Conservation (phyloP, 768 basidiomycete genomes). For the Boletus edulis region DNA sequence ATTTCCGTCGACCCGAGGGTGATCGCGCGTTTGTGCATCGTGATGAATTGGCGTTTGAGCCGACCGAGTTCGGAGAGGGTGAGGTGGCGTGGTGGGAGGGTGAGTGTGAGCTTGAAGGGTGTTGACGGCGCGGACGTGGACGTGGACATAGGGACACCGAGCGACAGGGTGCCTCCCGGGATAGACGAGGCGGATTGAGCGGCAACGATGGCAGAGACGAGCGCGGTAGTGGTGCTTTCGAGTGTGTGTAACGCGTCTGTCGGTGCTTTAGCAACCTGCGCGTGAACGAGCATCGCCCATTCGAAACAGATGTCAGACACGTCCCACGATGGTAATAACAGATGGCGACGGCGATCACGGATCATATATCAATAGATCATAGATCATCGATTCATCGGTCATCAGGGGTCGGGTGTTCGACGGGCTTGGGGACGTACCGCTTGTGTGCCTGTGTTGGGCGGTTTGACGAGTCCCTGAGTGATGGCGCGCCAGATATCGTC, state of each 20-base stretch:
- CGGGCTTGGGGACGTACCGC: constrained; percentile 42
- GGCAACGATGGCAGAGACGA: constrained; percentile 71
- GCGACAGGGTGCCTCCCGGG: constrained; percentile 41
- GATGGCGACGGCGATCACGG: too few species aligned
- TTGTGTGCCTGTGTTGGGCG: constrained; percentile 82
- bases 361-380: too few species aligned
- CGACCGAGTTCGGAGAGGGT: constrained; percentile 89
- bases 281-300: too few species aligned
- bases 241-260: constrained; percentile 84
- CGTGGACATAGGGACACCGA: constrained; percentile 30
- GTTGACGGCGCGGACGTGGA: constrained; percentile 35
- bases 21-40: constrained; percentile 85
- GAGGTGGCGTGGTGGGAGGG: constrained; percentile 65
- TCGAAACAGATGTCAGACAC: too few species aligned
- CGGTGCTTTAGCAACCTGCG: constrained; percentile 73
- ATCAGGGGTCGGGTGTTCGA: not conserved
- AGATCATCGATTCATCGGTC: too few species aligned
- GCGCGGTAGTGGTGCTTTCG: constrained; percentile 68
- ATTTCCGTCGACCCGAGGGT: constrained; percentile 79
- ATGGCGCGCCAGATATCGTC: constrained; percentile 79
- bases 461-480: constrained; percentile 76
- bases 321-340: too few species aligned
- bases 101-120: constrained; percentile 39
- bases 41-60: constrained; percentile 88
- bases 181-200: constrained; percentile 52